Percentiles rank a stretch among this genome's conserved stretches.
These are phyloP conservation scores for Pseudozyma pruni DNA, from an alignment of 1,284 basidiomycete species.

Conservation along the genomic window DNA sequence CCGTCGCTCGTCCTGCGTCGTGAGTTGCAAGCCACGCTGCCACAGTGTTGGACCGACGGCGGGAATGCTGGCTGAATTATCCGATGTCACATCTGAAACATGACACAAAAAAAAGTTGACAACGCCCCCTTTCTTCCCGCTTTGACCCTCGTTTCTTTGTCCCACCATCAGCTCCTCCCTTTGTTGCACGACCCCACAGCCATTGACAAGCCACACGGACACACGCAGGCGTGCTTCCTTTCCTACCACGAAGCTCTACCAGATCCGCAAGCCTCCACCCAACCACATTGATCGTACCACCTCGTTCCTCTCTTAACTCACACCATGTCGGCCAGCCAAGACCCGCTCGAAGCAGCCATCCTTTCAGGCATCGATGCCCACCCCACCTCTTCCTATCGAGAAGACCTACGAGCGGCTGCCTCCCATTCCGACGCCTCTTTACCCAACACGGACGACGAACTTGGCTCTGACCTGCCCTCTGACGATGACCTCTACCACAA, in stretches of 20 bases:
- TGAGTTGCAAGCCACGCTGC: too few relatives aligned
- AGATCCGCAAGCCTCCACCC: too few relatives aligned
- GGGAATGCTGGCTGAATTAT: too few relatives aligned
- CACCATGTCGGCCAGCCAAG: slow-evolving; percentile 34
- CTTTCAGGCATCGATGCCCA: slow-evolving; percentile 40
- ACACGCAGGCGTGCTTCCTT: background rate
- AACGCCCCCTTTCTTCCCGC: background rate
- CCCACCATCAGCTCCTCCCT: background rate
- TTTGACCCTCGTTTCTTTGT: background rate
- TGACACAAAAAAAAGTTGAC: background rate
- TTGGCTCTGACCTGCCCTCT: slow-evolving; percentile 45
- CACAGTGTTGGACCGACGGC: too few relatives aligned
- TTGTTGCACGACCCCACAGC: background rate
- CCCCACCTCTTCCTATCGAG: slow-evolving; percentile 20
- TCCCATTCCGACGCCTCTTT: slow-evolving; percentile 15
- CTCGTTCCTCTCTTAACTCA: too few relatives aligned
- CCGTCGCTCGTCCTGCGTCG: too few relatives aligned
- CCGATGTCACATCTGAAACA: background rate
- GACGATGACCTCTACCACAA: slow-evolving; percentile 16
- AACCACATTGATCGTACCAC: too few relatives aligned
- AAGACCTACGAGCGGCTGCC: slow-evolving; percentile 29
- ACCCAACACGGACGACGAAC: slow-evolving; percentile 53
- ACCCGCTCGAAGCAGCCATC: slow-evolving; percentile 46
- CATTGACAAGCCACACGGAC: background rate
- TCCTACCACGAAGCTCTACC: background rate